Percentiles rank a stretch among this genome's conserved stretches.
Evolutionary conservation across 768 basidiomycete species (phyloP).

Genomic region (Lactifluus piperatus): DNA sequence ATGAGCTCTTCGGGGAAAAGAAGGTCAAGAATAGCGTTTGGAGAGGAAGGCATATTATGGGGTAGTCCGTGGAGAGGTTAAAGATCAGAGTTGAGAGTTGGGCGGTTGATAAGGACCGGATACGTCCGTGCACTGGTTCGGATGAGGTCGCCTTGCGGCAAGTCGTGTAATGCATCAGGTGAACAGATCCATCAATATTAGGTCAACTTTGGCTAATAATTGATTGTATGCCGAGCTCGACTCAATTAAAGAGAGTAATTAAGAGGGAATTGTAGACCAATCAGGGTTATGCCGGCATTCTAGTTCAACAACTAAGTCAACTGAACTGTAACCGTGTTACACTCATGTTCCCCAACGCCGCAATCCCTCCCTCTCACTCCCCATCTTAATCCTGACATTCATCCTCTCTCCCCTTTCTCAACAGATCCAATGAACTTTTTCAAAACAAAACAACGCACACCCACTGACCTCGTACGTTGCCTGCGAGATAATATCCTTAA

Average conservation of each 20-base stretch:
- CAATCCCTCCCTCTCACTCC: neutral
- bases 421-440: slow-evolving; percentile 79
- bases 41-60: slow-evolving; percentile 38
- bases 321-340: neutral
- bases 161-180: neutral
- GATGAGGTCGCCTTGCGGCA: neutral
- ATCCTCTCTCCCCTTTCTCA: neutral
- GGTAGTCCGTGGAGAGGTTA: neutral
- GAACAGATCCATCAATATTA: neutral
- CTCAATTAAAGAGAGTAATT: neutral
- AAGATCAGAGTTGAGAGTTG: too few relatives aligned
- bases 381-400: neutral
- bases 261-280: neutral
- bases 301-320: slow-evolving; percentile 5
- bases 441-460: slow-evolving; percentile 83
- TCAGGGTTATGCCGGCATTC: slow-evolving; percentile 17
- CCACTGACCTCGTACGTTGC: slow-evolving; percentile 78
- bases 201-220: too few relatives aligned
- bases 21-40: slow-evolving; percentile 63
- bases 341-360: slow-evolving; percentile 5
- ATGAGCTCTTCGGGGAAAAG: slow-evolving; percentile 70
- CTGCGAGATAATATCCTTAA: slow-evolving; percentile 71
- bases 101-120: too few relatives aligned
- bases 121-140: neutral
- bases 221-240: neutral